Base-by-base conservation (phyloP, 441 rosid genomes). In the Syzygium syzygioides region DNA sequence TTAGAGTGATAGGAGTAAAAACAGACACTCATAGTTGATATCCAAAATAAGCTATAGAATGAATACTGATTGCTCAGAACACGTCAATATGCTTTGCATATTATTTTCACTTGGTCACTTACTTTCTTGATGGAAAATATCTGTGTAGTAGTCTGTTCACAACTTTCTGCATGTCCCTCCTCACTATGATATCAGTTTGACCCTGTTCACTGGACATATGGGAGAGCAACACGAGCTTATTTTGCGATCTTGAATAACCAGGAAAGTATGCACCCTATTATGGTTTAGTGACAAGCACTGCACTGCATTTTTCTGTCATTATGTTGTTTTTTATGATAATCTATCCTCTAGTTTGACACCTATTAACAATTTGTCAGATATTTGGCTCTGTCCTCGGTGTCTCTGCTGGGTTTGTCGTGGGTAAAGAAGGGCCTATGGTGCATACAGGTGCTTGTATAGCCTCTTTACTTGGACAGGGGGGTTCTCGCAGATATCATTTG, bases 351-450 rank as follows among this genome's bases (percentile, higher is more conserved):
- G 53, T 76, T 76, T 76, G 83, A 76, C 83, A 41, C 50, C 52
- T 41, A 23, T 76, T 23, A 76, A 76, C 83, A 41, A 76, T 76
- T 76, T 76, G n/a, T 89, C 93, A 98, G 99, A 96, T 97, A 79
- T 95, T 98, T 93, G 99, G 99, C 83, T 95, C 99, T 55, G 90
- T 97, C 88, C 92, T 97, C 86, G 99, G 98, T 86, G 99, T 98
- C 88, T 92, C 99, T 91, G 98, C 95, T 30, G 98, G 99, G 89
- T 94, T 98, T 91, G 97, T 96, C 86, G 99, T 98, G 53, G 99
- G 99, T 11, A 98, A 97, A 90, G 99, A 97, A 93, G 99, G 99
- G 87, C 99, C 99, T 68, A 97, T 98, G 99, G 99, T 98, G 48
- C 99, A 98, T 53, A 97, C 98, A 28, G 99, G 99, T 89, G 96